Percentiles rank a stretch among this genome's conserved stretches.
phyloP scores from a whole-genome alignment of 1,284 basidiomycete species.

The Takashimella koratensis region DNA sequence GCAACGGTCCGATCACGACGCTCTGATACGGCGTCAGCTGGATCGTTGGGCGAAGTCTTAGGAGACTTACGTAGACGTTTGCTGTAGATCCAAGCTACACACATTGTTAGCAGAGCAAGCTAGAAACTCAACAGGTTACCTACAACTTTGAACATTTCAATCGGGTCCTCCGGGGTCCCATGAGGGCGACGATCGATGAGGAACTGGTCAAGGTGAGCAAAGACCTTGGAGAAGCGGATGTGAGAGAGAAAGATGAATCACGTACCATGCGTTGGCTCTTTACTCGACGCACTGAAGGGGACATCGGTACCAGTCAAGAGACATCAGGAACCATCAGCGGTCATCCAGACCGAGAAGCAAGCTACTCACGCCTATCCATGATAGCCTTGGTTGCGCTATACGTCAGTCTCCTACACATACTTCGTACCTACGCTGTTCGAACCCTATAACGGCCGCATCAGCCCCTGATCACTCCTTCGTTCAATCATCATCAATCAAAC shows the following conservation, averaged over 20 bases:
- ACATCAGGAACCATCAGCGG: neutral
- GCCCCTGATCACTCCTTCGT: no score
- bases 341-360: conserved; percentile 1
- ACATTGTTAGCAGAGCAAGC: no score
- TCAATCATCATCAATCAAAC: no score
- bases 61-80: conserved; percentile 34
- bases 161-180: no score
- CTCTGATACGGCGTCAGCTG: conserved; percentile 17
- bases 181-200: conserved; percentile 20
- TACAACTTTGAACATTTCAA: conserved; percentile 24
- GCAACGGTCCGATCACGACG: conserved; percentile 19
- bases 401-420: neutral
- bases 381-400: conserved; percentile 4
- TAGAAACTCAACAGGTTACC: no score
- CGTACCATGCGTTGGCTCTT: conserved; percentile 36
- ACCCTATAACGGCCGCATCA: no score
- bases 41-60: neutral
- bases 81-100: conserved; percentile 36
- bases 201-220: conserved; percentile 11
- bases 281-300: conserved; percentile 23
- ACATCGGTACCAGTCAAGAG: neutral
- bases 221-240: no score
- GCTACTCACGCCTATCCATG: conserved; percentile 5
- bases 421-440: neutral
- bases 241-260: neutral